A percentile compares a stretch with the other conserved stretches of the same genome.
phyloP scores from a whole-genome alignment of 495 filamentous ascomycete genomes.

The Aspergillus indologenus region DNA sequence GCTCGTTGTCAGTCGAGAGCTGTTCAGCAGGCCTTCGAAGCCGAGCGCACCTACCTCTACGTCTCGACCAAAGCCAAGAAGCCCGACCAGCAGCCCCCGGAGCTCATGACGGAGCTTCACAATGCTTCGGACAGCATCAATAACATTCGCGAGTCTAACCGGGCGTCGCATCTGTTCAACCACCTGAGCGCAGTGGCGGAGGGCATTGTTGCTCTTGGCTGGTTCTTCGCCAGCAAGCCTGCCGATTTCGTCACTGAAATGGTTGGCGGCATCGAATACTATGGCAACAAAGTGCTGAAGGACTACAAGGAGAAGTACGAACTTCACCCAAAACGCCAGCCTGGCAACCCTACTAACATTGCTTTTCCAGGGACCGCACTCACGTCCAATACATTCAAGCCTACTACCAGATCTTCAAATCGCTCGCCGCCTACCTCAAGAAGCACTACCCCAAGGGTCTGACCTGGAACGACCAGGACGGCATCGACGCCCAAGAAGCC shows the following conservation, averaged over 20 bases:
- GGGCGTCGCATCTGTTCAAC: constrained; percentile 64
- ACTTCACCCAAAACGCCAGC: constrained; percentile 3
- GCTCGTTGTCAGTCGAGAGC: constrained; percentile 48
- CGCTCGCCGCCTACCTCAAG: constrained; percentile 75
- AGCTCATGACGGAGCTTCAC: constrained; percentile 80
- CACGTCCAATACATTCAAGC: constrained; percentile 84
- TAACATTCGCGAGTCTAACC: constrained; percentile 74
- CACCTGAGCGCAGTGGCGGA: constrained; percentile 86
- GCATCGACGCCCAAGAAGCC: constrained; percentile 70
- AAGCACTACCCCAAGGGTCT: constrained; percentile 74
- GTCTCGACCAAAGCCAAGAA: constrained; percentile 91
- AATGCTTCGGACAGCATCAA: constrained; percentile 70
- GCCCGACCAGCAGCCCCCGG: constrained; percentile 67
- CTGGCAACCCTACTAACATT: constrained; percentile 9
- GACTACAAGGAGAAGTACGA: constrained; percentile 86
- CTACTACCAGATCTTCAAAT: constrained; percentile 82
- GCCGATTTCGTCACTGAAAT: constrained; percentile 77
- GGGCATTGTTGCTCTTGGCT: constrained; percentile 78
- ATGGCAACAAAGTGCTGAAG: constrained; percentile 85
- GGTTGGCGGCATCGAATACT: constrained; percentile 78
- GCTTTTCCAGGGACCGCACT: constrained; percentile 57
- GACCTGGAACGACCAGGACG: constrained; percentile 80
- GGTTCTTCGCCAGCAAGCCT: constrained; percentile 81
- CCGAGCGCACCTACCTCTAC: constrained; percentile 81
- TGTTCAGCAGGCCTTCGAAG: constrained; percentile 67